Conservation (phyloP, 179 eudicot species). For the Actinidia arguta region DNA sequence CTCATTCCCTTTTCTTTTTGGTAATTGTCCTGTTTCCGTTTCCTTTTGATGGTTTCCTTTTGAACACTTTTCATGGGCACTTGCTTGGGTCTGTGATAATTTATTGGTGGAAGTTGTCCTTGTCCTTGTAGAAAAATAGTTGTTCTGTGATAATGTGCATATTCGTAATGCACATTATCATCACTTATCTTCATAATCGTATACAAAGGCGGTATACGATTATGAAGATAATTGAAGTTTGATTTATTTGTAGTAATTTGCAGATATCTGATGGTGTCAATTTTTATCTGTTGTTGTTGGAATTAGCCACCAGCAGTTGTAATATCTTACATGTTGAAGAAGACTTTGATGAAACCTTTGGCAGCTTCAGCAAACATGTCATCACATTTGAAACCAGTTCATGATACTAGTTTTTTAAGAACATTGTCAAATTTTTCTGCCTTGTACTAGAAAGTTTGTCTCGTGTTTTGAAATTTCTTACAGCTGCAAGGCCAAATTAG, state of each 20-base stretch:
- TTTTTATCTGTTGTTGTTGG: neutral
- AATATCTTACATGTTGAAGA: neutral
- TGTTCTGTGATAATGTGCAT: too few relatives aligned
- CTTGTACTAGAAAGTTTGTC: neutral
- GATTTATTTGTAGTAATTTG: neutral
- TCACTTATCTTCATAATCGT: too few relatives aligned
- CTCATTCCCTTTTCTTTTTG: too few relatives aligned
- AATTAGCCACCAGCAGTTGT: neutral
- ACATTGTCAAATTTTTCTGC: neutral
- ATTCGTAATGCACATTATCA: too few relatives aligned
- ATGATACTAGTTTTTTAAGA: neutral
- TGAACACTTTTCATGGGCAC: too few relatives aligned
- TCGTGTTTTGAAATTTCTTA: slow-evolving; percentile 12
- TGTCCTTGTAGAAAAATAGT: too few relatives aligned
- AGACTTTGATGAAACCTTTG: neutral
- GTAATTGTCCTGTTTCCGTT: too few relatives aligned
- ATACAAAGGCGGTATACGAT: too few relatives aligned
- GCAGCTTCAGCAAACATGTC: neutral
- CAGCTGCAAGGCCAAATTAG: slow-evolving; percentile 29
- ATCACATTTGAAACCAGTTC: neutral
- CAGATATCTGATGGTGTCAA: neutral
- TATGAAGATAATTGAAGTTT: too few relatives aligned
- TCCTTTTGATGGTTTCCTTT: too few relatives aligned
- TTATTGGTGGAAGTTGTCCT: too few relatives aligned
- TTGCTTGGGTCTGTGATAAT: too few relatives aligned